These are phyloP conservation scores for Lactarius deliciosus DNA, from an alignment of 768 basidiomycete species.

Conservation along the genomic window DNA sequence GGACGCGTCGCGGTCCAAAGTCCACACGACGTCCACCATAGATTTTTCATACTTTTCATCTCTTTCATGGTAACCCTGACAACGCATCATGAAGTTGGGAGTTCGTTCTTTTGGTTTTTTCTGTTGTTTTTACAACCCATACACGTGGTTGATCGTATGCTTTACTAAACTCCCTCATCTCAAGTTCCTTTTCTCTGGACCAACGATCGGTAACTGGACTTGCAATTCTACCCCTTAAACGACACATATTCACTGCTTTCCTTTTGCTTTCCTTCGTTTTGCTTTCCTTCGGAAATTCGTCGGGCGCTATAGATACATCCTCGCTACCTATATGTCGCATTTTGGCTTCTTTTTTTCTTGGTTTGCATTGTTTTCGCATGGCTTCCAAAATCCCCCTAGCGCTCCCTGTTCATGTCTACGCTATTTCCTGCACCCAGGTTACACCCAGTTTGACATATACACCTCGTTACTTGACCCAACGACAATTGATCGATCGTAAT, in stretches of 20 bases:
- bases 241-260: not conserved
- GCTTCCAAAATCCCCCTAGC: not conserved
- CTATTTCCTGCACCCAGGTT: not conserved
- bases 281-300: not conserved
- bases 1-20: constrained; percentile 11
- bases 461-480: too few relatives aligned
- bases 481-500: too few relatives aligned
- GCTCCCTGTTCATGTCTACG: too few relatives aligned
- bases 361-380: not conserved
- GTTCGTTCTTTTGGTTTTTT: not conserved
- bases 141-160: not conserved
- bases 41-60: not conserved
- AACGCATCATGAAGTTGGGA: not conserved
- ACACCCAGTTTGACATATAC: not conserved
- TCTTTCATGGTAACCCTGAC: constrained; percentile 23
- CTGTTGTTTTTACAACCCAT: not conserved
- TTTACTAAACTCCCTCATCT: not conserved
- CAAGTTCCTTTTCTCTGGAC: not conserved
- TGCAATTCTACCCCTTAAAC: too few relatives aligned
- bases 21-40: constrained; percentile 7
- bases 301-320: not conserved
- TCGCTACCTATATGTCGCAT: not conserved
- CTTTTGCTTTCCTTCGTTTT: not conserved
- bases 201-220: not conserved
- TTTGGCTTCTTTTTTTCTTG: not conserved